These are phyloP conservation scores for Penicillium sp. DNA, from an alignment of 2,329 filamentous ascomycete genomes.

Conservation along the genomic window DNA sequence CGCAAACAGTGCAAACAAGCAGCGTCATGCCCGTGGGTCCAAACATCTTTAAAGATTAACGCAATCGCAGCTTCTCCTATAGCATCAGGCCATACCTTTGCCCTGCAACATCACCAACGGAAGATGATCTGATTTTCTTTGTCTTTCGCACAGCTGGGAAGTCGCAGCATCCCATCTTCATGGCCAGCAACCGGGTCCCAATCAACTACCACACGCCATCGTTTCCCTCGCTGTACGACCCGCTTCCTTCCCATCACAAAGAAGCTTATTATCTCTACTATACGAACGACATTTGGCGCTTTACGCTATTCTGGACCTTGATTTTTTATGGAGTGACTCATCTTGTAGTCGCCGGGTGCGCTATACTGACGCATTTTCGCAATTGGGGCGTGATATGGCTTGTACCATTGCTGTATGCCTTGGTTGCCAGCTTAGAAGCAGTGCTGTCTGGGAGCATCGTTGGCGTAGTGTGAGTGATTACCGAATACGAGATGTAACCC, in stretches of 20 bases:
- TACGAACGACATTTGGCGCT: conserved; percentile 78
- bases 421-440: conserved; percentile 74
- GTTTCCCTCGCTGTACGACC: conserved; percentile 84
- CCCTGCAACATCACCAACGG: not conserved
- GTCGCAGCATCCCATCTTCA: conserved; percentile 9
- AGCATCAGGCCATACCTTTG: not conserved
- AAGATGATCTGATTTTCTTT: not conserved
- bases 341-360: conserved; percentile 68
- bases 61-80: not conserved
- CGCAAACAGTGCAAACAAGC: conserved; percentile 38
- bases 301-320: conserved; percentile 83
- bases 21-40: conserved; percentile 8
- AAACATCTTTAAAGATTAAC: not conserved
- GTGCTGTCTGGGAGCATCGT: conserved; percentile 78
- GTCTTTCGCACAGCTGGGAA: not conserved
- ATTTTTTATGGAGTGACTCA: conserved; percentile 77
- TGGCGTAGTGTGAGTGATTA: conserved; percentile 68
- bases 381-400: conserved; percentile 61
- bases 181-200: conserved; percentile 48
- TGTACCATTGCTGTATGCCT: conserved; percentile 68
- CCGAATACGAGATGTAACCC: not conserved
- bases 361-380: conserved; percentile 67
- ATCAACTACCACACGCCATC: conserved; percentile 65
- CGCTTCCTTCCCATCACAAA: conserved; percentile 58
- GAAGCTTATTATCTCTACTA: conserved; percentile 69